Percentiles rank a stretch among this genome's conserved stretches.
Conservation (phyloP, 352 stramenopile species). For the Globisporangium lucens region DNA sequence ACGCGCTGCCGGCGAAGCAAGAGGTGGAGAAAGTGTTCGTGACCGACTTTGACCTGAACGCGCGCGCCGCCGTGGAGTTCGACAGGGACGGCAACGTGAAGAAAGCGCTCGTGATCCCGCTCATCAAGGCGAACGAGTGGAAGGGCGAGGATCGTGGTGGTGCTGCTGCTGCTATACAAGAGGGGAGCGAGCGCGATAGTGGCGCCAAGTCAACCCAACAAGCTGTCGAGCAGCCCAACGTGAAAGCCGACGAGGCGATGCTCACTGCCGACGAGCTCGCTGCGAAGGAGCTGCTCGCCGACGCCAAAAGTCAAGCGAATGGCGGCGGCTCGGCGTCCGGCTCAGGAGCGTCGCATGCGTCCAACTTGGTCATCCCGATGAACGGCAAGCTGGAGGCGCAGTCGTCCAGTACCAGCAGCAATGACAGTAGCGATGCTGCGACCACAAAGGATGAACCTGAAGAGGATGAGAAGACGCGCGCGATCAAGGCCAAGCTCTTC, state of each 20-base stretch:
- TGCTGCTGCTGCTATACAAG: not conserved
- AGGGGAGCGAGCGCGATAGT: not conserved
- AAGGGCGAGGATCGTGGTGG: not conserved
- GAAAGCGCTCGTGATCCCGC: slow-evolving; percentile 60
- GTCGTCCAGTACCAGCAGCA: not conserved
- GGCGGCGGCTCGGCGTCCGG: not conserved
- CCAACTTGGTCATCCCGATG: slow-evolving; percentile 60
- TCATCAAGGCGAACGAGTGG: slow-evolving; percentile 67
- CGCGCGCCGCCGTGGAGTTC: slow-evolving; percentile 25
- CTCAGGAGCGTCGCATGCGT: not conserved
- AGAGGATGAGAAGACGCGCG: slow-evolving; percentile 12
- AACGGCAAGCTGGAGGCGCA: not conserved
- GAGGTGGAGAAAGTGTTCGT: slow-evolving; percentile 58
- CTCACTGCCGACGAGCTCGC: slow-evolving; percentile 39
- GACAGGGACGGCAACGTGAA: slow-evolving; percentile 24
- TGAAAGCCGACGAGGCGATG: not conserved
- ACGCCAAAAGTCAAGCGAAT: slow-evolving; percentile 22
- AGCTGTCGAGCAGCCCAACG: not conserved
- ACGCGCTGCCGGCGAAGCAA: slow-evolving; percentile 9
- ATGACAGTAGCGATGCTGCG: not conserved
- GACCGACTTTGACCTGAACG: slow-evolving; percentile 62
- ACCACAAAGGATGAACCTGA: not conserved
- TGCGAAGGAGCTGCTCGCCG: slow-evolving; percentile 36
- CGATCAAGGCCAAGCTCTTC: slow-evolving; percentile 41
- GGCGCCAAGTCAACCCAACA: slow-evolving; percentile 1